These are phyloP conservation scores for Fusarium sp. DNA, from an alignment of 2,329 filamentous ascomycete genomes.

Conservation along the genomic window DNA sequence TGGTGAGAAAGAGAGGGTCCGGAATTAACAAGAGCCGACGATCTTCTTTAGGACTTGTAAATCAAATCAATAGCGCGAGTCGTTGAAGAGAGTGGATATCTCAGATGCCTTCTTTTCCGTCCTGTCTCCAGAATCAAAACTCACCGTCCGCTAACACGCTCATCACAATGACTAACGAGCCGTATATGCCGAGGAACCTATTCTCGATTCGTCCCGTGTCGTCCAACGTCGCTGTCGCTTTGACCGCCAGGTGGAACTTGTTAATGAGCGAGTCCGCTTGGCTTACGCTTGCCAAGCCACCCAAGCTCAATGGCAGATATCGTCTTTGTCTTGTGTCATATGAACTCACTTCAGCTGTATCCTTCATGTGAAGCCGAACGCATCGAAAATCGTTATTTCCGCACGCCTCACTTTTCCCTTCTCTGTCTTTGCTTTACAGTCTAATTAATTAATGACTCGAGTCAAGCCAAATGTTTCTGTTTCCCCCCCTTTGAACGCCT, in stretches of 20 bases:
- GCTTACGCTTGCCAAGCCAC: not conserved
- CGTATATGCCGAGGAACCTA: not conserved
- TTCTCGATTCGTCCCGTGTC: not conserved
- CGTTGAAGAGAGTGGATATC: not conserved
- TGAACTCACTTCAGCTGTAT: not conserved
- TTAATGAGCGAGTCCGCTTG: not conserved
- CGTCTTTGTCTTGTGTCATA: not conserved
- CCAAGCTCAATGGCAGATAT: not conserved
- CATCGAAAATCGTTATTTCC: not conserved
- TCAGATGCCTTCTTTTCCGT: not conserved
- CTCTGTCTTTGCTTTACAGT: not conserved
- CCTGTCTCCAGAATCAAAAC: not conserved
- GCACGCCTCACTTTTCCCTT: not conserved
- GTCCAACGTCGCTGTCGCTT: not conserved
- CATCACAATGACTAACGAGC: conserved; percentile 1
- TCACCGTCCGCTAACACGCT: conserved; percentile 16
- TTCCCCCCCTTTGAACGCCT: not conserved
- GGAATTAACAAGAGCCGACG: conserved; percentile 6
- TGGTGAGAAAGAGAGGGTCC: conserved; percentile 6
- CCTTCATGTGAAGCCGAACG: not conserved
- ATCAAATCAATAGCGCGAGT: not conserved
- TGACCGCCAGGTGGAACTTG: not conserved
- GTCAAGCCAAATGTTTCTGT: not conserved
- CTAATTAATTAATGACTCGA: not conserved
- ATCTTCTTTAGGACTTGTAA: not conserved